Conservation (phyloP, 2,329 filamentous ascomycete species). For the Neurospora sp. region DNA sequence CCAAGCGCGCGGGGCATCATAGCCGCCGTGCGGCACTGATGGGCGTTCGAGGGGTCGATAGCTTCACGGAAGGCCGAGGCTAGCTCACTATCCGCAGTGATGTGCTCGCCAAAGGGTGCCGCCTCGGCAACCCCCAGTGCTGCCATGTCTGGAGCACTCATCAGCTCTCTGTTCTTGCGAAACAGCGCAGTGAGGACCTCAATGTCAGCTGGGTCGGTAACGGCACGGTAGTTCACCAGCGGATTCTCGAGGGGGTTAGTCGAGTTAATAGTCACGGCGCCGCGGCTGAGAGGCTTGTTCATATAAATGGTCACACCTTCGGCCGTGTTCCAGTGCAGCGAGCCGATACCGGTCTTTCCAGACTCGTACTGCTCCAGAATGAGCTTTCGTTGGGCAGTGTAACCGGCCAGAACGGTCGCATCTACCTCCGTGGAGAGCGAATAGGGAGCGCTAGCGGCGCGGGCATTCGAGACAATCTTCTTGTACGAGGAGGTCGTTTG, state of each 20-base stretch:
- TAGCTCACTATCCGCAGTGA: constrained; percentile 21
- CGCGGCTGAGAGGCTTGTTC: constrained; percentile 29
- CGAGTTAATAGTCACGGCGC: constrained; percentile 27
- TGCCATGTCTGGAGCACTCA: constrained; percentile 21
- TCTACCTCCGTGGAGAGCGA: constrained; percentile 25
- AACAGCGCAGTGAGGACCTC: constrained; percentile 25
- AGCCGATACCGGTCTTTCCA: constrained; percentile 18
- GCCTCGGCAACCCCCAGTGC: constrained; percentile 21
- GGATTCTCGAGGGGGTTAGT: constrained; percentile 25
- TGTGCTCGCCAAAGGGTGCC: constrained; percentile 17
- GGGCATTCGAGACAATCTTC: constrained; percentile 18
- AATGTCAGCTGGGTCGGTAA: constrained; percentile 28
- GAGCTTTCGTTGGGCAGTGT: constrained; percentile 23
- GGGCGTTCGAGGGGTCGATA: constrained; percentile 17
- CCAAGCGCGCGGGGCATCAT: constrained; percentile 12
- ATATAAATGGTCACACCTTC: constrained; percentile 22
- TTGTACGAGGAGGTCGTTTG: constrained; percentile 21
- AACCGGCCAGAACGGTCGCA: constrained; percentile 26
- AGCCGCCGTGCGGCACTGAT: constrained; percentile 21
- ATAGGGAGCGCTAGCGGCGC: constrained; percentile 20
- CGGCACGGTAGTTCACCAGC: constrained; percentile 27
- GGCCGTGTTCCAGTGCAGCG: constrained; percentile 23
- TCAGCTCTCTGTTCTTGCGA: constrained; percentile 23
- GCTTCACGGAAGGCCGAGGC: constrained; percentile 10
- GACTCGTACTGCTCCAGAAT: constrained; percentile 22